phyloP scores from a whole-genome alignment of 75 land plant genomes.

The Cupressus sempervirens region DNA sequence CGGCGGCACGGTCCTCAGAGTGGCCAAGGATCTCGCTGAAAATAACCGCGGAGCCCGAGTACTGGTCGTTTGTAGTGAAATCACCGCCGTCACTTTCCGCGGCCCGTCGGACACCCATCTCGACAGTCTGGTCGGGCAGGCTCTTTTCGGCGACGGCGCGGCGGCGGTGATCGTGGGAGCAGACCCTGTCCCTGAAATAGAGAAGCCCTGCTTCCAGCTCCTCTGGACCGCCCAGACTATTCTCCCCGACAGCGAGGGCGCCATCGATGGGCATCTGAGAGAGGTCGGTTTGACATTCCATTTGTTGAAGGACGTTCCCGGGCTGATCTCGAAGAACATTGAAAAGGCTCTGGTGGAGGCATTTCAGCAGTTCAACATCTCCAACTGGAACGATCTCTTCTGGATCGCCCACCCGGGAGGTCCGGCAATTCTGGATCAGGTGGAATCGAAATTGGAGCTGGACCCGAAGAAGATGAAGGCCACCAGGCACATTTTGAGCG shows the following conservation, averaged over 20 bases:
- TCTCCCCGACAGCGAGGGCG: no score
- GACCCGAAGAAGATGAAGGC: constrained; percentile 40
- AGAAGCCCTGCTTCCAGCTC: constrained; percentile 10
- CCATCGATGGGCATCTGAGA: background rate
- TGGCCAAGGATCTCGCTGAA: no score
- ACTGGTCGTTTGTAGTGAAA: no score
- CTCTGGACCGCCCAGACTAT: no score
- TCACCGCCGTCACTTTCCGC: no score
- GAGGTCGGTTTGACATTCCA: constrained; percentile 34
- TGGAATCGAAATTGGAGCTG: constrained; percentile 37
- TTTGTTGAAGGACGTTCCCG: constrained; percentile 53
- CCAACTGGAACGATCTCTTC: constrained; percentile 47
- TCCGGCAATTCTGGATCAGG: constrained; percentile 46
- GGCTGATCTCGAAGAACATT: constrained; percentile 51
- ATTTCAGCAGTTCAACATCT: constrained; percentile 22
- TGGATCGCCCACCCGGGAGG: constrained; percentile 65
- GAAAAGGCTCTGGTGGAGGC: constrained; percentile 29
- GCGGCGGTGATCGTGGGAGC: background rate
- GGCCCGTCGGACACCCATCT: no score
- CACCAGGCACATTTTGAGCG: constrained; percentile 31
- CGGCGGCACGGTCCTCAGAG: no score
- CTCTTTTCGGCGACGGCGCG: no score
- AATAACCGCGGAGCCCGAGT: no score
- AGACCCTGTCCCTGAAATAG: background rate
- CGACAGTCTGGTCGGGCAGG: no score